phyloP scores from a whole-genome alignment of 2,329 filamentous ascomycete genomes.

The Chaetothyriales sp. region DNA sequence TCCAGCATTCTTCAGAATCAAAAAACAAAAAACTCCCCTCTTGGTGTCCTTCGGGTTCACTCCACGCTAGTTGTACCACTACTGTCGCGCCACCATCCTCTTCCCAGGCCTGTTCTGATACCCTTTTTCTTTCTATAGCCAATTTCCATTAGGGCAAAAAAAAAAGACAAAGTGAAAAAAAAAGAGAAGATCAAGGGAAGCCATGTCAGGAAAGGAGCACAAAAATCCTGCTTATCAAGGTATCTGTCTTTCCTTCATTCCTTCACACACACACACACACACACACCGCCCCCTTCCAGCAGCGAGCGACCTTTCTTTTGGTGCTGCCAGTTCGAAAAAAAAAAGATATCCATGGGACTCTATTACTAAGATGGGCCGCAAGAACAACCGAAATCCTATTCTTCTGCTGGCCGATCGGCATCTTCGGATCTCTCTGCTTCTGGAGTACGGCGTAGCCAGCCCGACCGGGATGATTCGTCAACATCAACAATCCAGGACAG shows the following conservation, averaged over 20 bases:
- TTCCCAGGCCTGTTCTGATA: background rate
- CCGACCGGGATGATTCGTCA: background rate
- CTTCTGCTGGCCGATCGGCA: background rate
- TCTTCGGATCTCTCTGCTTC: background rate
- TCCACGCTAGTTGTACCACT: background rate
- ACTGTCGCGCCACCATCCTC: background rate
- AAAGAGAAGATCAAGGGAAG: no score
- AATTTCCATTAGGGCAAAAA: background rate
- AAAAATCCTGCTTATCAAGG: background rate
- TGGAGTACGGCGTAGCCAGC: background rate
- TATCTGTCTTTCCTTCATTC: background rate
- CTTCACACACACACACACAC: no score
- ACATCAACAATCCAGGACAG: background rate
- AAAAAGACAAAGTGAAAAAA: background rate
- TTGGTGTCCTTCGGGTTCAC: background rate
- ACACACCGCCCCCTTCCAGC: no score
- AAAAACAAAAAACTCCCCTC: background rate
- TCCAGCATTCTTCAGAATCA: background rate
- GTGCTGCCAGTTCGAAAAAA: background rate
- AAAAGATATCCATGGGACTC: no score
- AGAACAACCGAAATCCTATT: background rate
- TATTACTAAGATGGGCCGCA: background rate
- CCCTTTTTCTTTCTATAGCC: background rate
- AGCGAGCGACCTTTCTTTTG: background rate
- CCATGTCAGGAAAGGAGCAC: background rate